Evolutionary conservation across 352 stramenopile species (phyloP), one percentile per base, ranked within the genome.

Genomic region (Phytophthora melonis): DNA sequence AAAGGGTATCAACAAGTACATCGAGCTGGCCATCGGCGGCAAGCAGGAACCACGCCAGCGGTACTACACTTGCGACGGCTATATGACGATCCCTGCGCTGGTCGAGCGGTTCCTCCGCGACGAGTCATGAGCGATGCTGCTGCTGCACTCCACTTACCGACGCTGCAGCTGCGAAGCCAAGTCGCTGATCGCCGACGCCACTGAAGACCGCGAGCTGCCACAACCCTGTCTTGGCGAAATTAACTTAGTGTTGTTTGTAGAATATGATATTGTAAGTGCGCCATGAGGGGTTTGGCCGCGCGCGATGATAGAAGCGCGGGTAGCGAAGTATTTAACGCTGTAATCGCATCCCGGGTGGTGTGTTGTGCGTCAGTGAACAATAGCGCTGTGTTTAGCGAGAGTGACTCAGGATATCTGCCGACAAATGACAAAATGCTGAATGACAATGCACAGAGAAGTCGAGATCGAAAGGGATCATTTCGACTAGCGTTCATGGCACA

Each of bases 1-100:
- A 5, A 80, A 80, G 50, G 72, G 75, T 19, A 69, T 75, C 39
- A 82, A 82, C 65, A 61, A 76, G 61, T 82, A 80, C 52, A 75
- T 73, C 6, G 47, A 73, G 34, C 58, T 82, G 49, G 72, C 76
- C 8, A 77, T 78, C 21, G 72, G 76, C 5, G 55, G 49, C 32
- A 78, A 80, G 36, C 43, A 66, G 19, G 50, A 63, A 3, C 52
- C 65, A 1, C 68, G 72, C 2, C 63, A 69, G 45, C 64, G 65
- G 16, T 73, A 75, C 53, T 69, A 75, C 60, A 68, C 56, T 7
- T 78, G 76, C 25, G 76, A 80, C 13, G 72, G 72, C 27, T 78
- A 76, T 39, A 64, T 70, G 61, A 78, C 58, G 52, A 81, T 81
- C 49, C 76, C 76, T 18, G 54, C 57, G 3, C 65, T 80, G 5